Base-by-base conservation (phyloP, 306 rosid species). In the Rosa multiflora region DNA sequence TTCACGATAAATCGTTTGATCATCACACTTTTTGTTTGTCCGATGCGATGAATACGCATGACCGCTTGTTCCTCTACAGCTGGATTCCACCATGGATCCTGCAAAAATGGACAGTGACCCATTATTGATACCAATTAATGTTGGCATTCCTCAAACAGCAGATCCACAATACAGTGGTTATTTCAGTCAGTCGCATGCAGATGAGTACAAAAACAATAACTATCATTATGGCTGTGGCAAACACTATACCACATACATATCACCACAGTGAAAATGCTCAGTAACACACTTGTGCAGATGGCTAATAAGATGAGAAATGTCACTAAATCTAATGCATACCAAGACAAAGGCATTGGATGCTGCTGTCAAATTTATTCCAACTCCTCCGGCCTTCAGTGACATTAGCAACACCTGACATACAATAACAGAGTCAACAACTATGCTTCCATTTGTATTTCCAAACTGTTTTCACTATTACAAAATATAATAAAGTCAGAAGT, bases 51-150 rank as follows among this genome's bases (percentile, higher is more conserved):
- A 75, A 94, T 94, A 37, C 98, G 97, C 98, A 94, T 92, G 61
- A 94, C 97, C 67, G 97, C 98, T 88, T 94, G 98, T 80, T 94
- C 98, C 86, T 94, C 98, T 17, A 94, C 98, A 21, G 98, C 98
- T 49, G 98, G 98, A 86, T 94, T 94, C 98, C 98, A 94, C 98
- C 98, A 94, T 62, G 98, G 98, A 80, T 94, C 98, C 98, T 94
- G 81, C 80, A 81, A 74, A 75, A 69, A 59, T 6, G 42, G 58
- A 44, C 51, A 66, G 40, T 43, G 52, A 68, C 73, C 77, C 52
- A 67, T 58, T 76, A 78, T 42, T 48, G 48, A 53, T 61, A 46
- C 35, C 39, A 70, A 21, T 40, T 59, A 17, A 47, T 5, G 52
- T 17, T 51, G 29, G 79, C 81, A 64, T 35, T 64, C 69, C n/a